These are phyloP conservation scores for Pythium dissotocum DNA, from an alignment of 352 stramenopile genomes.

Conservation along the genomic window DNA sequence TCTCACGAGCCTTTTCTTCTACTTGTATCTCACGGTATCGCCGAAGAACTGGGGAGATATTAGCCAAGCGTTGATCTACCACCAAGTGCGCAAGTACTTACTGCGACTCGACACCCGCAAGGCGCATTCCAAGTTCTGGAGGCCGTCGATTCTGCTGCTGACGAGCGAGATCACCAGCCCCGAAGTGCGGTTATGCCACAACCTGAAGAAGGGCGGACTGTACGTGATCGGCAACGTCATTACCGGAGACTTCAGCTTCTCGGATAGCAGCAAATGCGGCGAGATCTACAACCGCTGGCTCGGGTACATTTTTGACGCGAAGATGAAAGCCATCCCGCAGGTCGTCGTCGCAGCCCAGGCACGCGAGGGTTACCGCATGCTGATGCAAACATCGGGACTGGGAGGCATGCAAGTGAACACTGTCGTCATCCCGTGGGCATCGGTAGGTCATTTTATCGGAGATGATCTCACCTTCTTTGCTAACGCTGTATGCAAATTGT, in stretches of 20 bases:
- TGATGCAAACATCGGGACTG: conserved; percentile 66
- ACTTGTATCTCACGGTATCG: conserved; percentile 56
- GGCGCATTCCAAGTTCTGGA: conserved; percentile 79
- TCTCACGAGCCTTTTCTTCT: conserved; percentile 61
- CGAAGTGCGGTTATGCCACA: conserved; percentile 65
- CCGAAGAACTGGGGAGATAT: conserved; percentile 75
- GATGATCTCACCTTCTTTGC: not conserved
- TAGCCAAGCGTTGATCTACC: conserved; percentile 85
- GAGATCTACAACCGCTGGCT: conserved; percentile 47
- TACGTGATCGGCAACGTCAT: conserved; percentile 73
- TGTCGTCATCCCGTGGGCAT: conserved; percentile 58
- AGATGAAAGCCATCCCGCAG: conserved; percentile 64
- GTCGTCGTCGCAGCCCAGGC: conserved; percentile 46
- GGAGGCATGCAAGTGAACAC: conserved; percentile 84
- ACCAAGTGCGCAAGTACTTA: conserved; percentile 83
- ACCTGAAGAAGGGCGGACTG: conserved; percentile 80
- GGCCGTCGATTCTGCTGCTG: conserved; percentile 71
- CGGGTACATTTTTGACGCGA: conserved; percentile 43
- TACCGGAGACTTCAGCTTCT: conserved; percentile 36
- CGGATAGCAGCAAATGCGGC: conserved; percentile 31
- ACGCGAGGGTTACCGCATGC: conserved; percentile 58
- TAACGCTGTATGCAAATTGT: not conserved
- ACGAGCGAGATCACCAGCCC: conserved; percentile 38
- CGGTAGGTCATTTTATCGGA: conserved; percentile 13
- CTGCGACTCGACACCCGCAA: conserved; percentile 64